Evolutionary conservation across 164 flowering plant genomes (phyloP).

Genomic region (Tinospora cordifolia): DNA sequence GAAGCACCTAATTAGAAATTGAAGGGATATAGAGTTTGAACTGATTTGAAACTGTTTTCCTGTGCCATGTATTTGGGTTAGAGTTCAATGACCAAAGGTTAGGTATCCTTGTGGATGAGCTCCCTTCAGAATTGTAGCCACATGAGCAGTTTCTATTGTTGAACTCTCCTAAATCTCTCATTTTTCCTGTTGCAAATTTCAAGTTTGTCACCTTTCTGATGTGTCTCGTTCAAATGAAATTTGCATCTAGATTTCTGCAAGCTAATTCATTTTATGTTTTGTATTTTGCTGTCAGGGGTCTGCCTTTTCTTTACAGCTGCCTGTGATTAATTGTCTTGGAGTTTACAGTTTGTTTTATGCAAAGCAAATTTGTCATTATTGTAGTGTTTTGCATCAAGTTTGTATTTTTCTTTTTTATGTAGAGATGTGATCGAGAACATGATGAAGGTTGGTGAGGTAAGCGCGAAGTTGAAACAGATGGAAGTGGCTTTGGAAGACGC

Average conservation of each 20-base stretch:
- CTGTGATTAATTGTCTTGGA: background rate
- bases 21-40: too few species aligned
- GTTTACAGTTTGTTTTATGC: background rate
- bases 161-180: too few species aligned
- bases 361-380: background rate
- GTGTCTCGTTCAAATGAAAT: too few species aligned
- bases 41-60: too few species aligned
- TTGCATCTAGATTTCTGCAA: too few species aligned
- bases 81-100: too few species aligned
- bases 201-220: too few species aligned
- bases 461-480: conserved; percentile 55
- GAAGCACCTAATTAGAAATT: too few species aligned
- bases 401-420: conserved; percentile 17
- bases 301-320: background rate
- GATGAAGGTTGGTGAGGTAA: conserved; percentile 65
- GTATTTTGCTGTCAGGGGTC: too few species aligned
- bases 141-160: background rate
- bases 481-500: conserved; percentile 71
- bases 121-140: background rate
- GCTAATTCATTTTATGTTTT: too few species aligned
- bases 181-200: too few species aligned
- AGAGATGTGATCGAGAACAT: conserved; percentile 75
- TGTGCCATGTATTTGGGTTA: background rate
- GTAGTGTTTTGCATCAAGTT: conserved; percentile 3
- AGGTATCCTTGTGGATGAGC: too few species aligned